Evolutionary conservation across 2,329 filamentous ascomycete genomes (phyloP).

Genomic region (Dothiorella sarmentorum): DNA sequence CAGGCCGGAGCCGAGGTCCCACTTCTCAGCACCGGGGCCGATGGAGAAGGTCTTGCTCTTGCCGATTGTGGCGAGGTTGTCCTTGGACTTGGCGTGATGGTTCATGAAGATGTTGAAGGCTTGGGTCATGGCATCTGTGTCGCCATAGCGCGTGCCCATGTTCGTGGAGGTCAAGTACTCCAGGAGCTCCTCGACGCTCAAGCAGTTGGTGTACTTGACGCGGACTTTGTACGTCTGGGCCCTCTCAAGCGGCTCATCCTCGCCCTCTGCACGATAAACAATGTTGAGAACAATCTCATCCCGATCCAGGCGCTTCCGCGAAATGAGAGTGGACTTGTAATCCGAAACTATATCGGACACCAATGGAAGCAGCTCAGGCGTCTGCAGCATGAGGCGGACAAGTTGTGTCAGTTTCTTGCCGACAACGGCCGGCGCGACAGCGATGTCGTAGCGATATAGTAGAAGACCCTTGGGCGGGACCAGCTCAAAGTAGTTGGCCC

Average conservation of each 20-base stretch:
- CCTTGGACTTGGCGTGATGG: constrained; percentile 43
- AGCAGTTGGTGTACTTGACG: constrained; percentile 25
- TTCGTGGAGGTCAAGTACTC: constrained; percentile 42
- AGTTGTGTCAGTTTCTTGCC: constrained; percentile 48
- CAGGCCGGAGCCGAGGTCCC: constrained; percentile 48
- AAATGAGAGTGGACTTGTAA: constrained; percentile 11
- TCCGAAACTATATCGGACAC: neutral
- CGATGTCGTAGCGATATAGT: constrained; percentile 29
- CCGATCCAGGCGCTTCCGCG: neutral
- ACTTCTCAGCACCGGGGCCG: neutral
- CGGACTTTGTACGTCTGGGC: constrained; percentile 22
- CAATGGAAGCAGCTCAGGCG: constrained; percentile 19
- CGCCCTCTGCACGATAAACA: constrained; percentile 28
- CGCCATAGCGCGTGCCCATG: constrained; percentile 35
- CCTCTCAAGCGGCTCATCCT: constrained; percentile 20
- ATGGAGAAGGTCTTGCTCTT: constrained; percentile 44
- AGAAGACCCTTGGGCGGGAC: constrained; percentile 17
- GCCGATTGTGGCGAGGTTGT: constrained; percentile 44
- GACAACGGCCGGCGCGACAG: constrained; percentile 26
- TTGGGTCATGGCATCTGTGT: constrained; percentile 52
- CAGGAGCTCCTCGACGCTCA: constrained; percentile 40
- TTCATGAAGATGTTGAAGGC: constrained; percentile 57
- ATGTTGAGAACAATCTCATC: constrained; percentile 20
- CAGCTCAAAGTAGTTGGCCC: constrained; percentile 40
- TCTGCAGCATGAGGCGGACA: constrained; percentile 45